phyloP scores from a whole-genome alignment of 2,329 filamentous ascomycete species.

The Fusarium foetens region DNA sequence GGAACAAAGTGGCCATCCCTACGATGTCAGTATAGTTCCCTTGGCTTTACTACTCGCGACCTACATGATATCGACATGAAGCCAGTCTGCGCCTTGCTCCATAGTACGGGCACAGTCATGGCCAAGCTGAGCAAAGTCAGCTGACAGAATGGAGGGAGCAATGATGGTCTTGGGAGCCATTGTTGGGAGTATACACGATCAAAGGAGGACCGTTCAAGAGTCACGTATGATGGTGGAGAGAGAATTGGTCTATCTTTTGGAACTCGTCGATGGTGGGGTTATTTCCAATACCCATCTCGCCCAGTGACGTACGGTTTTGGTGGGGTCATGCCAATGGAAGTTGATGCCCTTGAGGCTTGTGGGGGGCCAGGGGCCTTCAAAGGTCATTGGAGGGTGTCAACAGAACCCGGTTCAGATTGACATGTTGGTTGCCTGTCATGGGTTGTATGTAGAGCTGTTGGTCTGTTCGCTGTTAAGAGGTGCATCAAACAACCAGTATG shows the following conservation, averaged over 20 bases:
- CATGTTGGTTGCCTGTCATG: neutral
- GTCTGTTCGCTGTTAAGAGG: neutral
- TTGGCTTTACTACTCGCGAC: slow-evolving; percentile 28
- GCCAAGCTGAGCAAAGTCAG: slow-evolving; percentile 91
- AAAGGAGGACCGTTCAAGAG: slow-evolving; percentile 1
- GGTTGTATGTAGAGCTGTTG: neutral
- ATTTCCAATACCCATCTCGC: neutral
- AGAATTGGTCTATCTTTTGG: slow-evolving; percentile 17
- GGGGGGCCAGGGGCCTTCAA: neutral
- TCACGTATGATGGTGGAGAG: slow-evolving; percentile 35
- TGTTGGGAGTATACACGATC: slow-evolving; percentile 36
- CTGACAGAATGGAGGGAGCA: slow-evolving; percentile 96
- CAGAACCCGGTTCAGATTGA: slow-evolving; percentile 13
- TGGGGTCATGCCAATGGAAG: slow-evolving; percentile 23
- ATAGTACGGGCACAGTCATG: slow-evolving; percentile 89
- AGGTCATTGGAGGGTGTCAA: slow-evolving; percentile 1
- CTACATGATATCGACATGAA: slow-evolving; percentile 92
- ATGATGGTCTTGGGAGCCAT: slow-evolving; percentile 96
- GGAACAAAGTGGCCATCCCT: slow-evolving; percentile 99
- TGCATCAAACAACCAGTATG: neutral
- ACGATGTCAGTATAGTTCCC: slow-evolving; percentile 9
- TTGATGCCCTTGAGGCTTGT: neutral
- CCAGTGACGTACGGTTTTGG: slow-evolving; percentile 44
- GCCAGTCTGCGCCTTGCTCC: slow-evolving; percentile 86
- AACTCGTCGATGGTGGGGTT: slow-evolving; percentile 32